Conservation (phyloP, 2,329 filamentous ascomycete species). For the Cryphonectria radicalis region DNA sequence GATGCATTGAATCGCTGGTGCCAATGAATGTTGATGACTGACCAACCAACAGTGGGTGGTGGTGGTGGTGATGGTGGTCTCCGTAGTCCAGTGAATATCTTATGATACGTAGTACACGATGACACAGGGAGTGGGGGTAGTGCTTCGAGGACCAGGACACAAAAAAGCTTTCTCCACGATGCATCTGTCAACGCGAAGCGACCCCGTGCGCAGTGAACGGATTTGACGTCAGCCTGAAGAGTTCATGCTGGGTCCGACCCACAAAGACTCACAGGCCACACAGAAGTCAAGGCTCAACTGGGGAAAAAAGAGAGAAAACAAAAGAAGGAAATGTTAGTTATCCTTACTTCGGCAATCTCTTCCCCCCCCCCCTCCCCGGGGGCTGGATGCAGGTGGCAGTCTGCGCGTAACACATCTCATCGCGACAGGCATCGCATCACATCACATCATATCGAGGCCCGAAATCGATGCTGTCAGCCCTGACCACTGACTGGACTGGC, state of each 20-base stretch:
- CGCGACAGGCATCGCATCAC: conserved; percentile 6
- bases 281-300: conserved; percentile 13
- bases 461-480: conserved; percentile 23
- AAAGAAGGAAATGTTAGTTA: not conserved
- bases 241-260: conserved; percentile 27
- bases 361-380: not conserved
- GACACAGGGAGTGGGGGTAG: not conserved
- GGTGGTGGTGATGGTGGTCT: not conserved
- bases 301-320: not conserved
- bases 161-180: not conserved
- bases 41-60: not conserved
- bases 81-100: not conserved
- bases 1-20: not conserved
- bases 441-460: not conserved
- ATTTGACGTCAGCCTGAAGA: conserved; percentile 24
- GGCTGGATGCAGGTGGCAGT: not conserved
- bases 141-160: not conserved
- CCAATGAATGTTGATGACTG: not conserved
- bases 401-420: not conserved
- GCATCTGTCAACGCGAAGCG: not conserved
- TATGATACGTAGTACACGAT: not conserved
- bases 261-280: conserved; percentile 2
- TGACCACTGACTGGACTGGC: conserved; percentile 12
- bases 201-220: not conserved
- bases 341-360: conserved; percentile 2